Percentiles rank a stretch among this genome's conserved stretches.
These are phyloP conservation scores for Amyloporia xantha DNA, from an alignment of 768 basidiomycete genomes.

Conservation along the genomic window DNA sequence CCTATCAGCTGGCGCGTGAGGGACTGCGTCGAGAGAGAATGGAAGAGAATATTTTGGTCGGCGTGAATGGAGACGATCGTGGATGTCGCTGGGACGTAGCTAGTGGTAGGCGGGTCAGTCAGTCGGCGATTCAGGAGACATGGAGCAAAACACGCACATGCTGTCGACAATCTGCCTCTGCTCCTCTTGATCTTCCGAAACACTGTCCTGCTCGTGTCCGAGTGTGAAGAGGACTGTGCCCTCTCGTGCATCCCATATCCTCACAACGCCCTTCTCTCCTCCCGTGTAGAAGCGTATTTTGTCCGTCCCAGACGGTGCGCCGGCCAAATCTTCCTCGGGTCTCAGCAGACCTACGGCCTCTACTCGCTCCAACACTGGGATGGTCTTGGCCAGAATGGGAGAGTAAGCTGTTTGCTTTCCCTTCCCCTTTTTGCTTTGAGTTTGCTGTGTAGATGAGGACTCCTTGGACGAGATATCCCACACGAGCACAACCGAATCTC, in stretches of 20 bases:
- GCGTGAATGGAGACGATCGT: slow-evolving; percentile 81
- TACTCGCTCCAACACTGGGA: slow-evolving; percentile 78
- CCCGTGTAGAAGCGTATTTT: slow-evolving; percentile 76
- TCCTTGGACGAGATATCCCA: slow-evolving; percentile 68
- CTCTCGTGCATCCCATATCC: slow-evolving; percentile 75
- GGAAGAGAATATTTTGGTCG: slow-evolving; percentile 94
- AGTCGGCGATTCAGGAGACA: too few relatives aligned
- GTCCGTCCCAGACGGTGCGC: slow-evolving; percentile 32
- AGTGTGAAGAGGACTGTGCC: slow-evolving; percentile 58
- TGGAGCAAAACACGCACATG: slow-evolving; percentile 70
- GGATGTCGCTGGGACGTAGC: slow-evolving; percentile 61
- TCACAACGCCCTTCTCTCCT: slow-evolving; percentile 82
- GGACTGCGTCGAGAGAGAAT: slow-evolving; percentile 62
- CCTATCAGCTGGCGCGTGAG: slow-evolving; percentile 83
- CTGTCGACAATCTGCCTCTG: slow-evolving; percentile 79
- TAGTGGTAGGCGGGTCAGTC: slow-evolving; percentile 23
- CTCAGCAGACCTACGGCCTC: slow-evolving; percentile 77
- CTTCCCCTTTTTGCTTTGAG: slow-evolving; percentile 35
- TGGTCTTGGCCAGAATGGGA: slow-evolving; percentile 67
- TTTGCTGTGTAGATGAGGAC: slow-evolving; percentile 14
- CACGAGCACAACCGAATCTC: slow-evolving; percentile 87
- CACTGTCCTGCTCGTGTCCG: slow-evolving; percentile 41
- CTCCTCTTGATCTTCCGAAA: slow-evolving; percentile 57
- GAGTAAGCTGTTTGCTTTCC: slow-evolving; percentile 39
- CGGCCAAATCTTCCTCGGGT: slow-evolving; percentile 41